phyloP scores from a whole-genome alignment of 176 grass and related monocot genomes.

The Oryza officinalis region DNA sequence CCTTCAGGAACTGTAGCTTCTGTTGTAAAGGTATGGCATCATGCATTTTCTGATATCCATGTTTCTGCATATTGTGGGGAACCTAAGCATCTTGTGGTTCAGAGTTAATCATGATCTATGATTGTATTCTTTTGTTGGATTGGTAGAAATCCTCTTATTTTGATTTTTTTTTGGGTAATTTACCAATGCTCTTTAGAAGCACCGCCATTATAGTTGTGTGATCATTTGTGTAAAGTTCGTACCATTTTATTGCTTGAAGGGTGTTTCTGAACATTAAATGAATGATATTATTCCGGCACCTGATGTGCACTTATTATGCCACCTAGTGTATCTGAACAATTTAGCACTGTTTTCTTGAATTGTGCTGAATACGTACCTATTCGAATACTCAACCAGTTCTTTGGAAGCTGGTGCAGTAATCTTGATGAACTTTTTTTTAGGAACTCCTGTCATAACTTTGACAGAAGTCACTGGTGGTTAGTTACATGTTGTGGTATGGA shows the following conservation, averaged over 20 bases:
- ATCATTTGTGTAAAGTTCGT: background rate
- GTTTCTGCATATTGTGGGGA: constrained; percentile 2
- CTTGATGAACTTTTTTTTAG: background rate
- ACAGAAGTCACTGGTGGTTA: background rate
- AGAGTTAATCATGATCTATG: constrained; percentile 21
- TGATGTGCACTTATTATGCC: background rate
- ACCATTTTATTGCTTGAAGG: background rate
- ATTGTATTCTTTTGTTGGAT: background rate
- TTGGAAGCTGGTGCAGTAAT: background rate
- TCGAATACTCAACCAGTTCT: background rate
- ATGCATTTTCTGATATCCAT: constrained; percentile 14
- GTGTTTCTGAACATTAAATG: background rate
- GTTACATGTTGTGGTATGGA: background rate
- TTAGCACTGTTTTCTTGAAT: background rate
- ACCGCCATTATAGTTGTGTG: background rate
- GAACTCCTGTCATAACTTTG: background rate
- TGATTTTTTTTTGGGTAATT: constrained; percentile 2
- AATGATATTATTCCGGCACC: background rate
- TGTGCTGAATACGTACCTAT: background rate
- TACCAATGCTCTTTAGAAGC: background rate
- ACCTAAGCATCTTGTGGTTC: background rate
- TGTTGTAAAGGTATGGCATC: constrained; percentile 56
- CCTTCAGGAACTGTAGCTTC: constrained; percentile 53
- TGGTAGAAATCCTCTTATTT: background rate
- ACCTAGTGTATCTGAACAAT: background rate